Conservation (phyloP, 1,139 yeast species). For the Debaryomyces subglobosus region DNA sequence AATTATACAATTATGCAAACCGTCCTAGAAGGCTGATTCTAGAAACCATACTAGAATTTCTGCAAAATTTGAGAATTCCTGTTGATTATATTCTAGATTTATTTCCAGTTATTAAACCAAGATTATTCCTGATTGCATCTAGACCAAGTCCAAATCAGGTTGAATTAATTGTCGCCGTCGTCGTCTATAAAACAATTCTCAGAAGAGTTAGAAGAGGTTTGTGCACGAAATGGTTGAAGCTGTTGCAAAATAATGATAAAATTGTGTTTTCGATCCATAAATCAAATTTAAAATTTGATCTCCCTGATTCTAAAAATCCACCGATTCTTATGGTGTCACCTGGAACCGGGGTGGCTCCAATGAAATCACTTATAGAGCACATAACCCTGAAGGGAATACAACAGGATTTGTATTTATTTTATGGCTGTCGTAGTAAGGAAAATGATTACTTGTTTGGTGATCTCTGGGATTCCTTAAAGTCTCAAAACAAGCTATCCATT, state of each 20-base stretch:
- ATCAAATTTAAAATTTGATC: conserved; percentile 42
- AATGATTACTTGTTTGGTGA: conserved; percentile 71
- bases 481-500: conserved; percentile 38
- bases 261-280: conserved; percentile 60
- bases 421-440: conserved; percentile 70
- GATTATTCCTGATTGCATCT: conserved; percentile 84
- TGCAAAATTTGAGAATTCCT: conserved; percentile 69
- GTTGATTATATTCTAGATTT: conserved; percentile 72
- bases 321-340: conserved; percentile 81
- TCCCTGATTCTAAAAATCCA: conserved; percentile 20
- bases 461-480: conserved; percentile 48
- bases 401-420: conserved; percentile 55
- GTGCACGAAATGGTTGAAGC: conserved; percentile 77
- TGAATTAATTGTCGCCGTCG: conserved; percentile 79
- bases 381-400: conserved; percentile 17
- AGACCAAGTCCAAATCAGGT: conserved; percentile 44
- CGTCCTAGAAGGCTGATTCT: conserved; percentile 86
- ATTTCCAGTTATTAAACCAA: conserved; percentile 76
- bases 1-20: conserved; percentile 83
- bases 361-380: conserved; percentile 63
- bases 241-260: conserved; percentile 47
- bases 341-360: conserved; percentile 94
- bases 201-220: conserved; percentile 78
- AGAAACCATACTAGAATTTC: conserved; percentile 83
- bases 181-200: conserved; percentile 82